phyloP scores from a whole-genome alignment of 257 asterid species.

The Solanum chaucha region DNA sequence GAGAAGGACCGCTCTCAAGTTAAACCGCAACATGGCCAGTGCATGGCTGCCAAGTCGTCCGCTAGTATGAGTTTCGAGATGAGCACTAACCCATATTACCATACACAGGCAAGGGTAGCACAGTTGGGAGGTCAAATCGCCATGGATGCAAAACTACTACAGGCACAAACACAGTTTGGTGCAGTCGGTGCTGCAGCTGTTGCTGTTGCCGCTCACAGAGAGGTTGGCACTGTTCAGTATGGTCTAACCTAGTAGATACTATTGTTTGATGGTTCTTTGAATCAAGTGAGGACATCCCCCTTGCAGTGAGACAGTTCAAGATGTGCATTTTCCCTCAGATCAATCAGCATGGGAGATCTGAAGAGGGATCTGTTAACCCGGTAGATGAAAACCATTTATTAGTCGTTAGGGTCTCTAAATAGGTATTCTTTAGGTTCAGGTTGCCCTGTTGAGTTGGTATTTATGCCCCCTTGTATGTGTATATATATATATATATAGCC shows the following conservation, averaged over 20 bases:
- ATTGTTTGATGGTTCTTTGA: background rate
- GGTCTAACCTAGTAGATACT: conserved; percentile 29
- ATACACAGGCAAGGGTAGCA: conserved; percentile 38
- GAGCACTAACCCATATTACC: conserved; percentile 43
- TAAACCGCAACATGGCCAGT: conserved; percentile 19
- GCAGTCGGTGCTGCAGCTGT: conserved; percentile 55
- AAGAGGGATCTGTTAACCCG: background rate
- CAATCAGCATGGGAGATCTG: background rate
- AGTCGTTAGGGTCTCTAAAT: background rate
- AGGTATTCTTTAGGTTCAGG: background rate
- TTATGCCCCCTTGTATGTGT: background rate
- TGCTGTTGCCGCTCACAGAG: conserved; percentile 51
- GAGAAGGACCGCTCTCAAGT: conserved; percentile 25
- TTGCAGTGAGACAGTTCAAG: background rate
- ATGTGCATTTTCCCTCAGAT: background rate
- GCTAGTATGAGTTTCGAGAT: conserved; percentile 19
- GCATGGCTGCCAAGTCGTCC: conserved; percentile 2
- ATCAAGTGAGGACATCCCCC: background rate
- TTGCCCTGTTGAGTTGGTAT: background rate
- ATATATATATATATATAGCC: background rate
- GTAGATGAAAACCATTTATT: background rate
- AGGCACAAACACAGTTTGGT: conserved; percentile 66
- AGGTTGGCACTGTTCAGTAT: conserved; percentile 58
- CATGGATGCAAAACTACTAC: conserved; percentile 54
- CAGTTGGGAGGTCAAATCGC: conserved; percentile 36